Conservation (phyloP, 306 rosid genomes). For the Albizia julibrissin region DNA sequence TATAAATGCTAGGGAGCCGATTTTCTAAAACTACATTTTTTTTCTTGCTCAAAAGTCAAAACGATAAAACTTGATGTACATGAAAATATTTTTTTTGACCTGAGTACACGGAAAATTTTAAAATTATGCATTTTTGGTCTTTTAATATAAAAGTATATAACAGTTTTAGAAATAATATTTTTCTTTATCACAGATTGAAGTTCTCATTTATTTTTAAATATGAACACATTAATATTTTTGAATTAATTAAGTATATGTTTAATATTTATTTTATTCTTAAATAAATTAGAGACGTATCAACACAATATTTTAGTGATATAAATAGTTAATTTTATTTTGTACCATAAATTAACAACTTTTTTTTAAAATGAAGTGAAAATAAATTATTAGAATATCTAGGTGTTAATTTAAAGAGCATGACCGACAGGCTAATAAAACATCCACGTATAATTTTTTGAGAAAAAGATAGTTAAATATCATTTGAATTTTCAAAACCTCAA, state of each 20-base stretch:
- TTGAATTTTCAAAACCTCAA: too few species aligned
- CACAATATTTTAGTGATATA: neutral
- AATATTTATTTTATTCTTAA: neutral
- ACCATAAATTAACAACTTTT: neutral
- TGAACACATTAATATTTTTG: neutral
- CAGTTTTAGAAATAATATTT: neutral
- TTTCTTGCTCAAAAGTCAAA: neutral
- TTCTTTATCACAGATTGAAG: neutral
- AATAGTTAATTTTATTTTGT: neutral
- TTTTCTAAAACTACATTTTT: neutral
- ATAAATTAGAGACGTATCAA: neutral
- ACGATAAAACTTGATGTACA: neutral
- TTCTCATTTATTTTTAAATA: neutral
- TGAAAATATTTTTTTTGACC: too few species aligned
- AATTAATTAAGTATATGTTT: neutral
- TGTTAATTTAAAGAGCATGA: neutral
- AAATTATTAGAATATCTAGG: neutral
- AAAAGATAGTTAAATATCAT: neutral
- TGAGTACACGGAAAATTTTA: neutral
- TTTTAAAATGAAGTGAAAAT: neutral
- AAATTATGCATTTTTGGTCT: neutral
- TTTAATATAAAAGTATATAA: neutral
- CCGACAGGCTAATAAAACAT: neutral
- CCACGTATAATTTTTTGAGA: too few species aligned
- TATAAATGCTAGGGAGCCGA: neutral